A percentile compares a stretch with the other conserved stretches of the same genome.
Conservation (phyloP, 305 asterid species). For the Fraxinus greggii region DNA sequence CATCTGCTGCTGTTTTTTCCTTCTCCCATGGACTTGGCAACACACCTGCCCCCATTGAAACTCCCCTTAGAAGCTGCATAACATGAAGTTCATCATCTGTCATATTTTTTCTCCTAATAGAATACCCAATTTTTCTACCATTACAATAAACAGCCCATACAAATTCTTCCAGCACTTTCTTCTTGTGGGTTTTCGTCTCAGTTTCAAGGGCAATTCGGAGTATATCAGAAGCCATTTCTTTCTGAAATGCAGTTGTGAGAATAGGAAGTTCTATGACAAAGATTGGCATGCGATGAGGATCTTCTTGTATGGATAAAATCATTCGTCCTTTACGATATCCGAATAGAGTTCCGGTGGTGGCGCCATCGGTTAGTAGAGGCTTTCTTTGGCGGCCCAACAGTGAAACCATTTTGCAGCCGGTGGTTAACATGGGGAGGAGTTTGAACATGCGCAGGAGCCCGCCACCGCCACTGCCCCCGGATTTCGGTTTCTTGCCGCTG, state of each 20-base stretch:
- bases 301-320: constrained; percentile 72
- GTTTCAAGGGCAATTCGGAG: constrained; percentile 71
- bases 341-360: constrained; percentile 75
- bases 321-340: constrained; percentile 74
- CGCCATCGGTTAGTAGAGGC: constrained; percentile 63
- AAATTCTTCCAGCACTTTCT: constrained; percentile 70
- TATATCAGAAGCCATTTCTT: constrained; percentile 77
- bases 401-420: constrained; percentile 92
- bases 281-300: constrained; percentile 71
- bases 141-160: constrained; percentile 91
- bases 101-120: constrained; percentile 70
- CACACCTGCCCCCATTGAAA: constrained; percentile 94
- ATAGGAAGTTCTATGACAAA: constrained; percentile 87
- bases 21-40: constrained; percentile 55
- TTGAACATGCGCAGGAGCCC: constrained; percentile 80
- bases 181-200: constrained; percentile 64
- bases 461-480: constrained; percentile 35
- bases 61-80: constrained; percentile 70
- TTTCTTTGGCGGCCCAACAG: constrained; percentile 59
- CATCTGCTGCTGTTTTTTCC: constrained; percentile 36
- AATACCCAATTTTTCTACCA: constrained; percentile 69
- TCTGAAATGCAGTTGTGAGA: constrained; percentile 57
- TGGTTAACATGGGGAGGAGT: constrained; percentile 86
- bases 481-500: constrained; percentile 38
- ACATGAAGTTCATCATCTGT: constrained; percentile 75